phyloP scores from a whole-genome alignment of 805 yeast species.

The Torulaspora delbrueckii region DNA sequence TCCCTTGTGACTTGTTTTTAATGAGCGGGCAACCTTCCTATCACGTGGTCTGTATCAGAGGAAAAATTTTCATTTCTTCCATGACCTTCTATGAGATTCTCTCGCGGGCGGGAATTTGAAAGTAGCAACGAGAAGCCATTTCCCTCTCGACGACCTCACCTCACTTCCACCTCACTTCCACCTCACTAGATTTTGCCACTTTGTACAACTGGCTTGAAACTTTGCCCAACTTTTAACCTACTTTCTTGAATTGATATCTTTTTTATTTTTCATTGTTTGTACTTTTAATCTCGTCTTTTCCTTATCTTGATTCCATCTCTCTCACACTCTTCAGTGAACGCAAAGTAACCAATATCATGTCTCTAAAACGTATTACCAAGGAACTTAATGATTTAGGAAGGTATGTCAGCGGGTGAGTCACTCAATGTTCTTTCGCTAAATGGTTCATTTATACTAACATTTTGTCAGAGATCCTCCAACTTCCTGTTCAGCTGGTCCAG shows the following conservation, averaged over 20 bases:
- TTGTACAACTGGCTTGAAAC: background rate
- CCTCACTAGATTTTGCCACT: slow-evolving; percentile 3
- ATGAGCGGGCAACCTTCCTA: no score
- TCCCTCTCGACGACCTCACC: background rate
- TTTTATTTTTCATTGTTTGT: background rate
- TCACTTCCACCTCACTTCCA: background rate
- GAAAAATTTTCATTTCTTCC: background rate
- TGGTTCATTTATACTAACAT: slow-evolving; percentile 14
- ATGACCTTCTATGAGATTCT: background rate
- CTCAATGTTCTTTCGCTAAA: background rate
- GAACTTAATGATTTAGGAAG: slow-evolving; percentile 93
- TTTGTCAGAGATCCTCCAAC: slow-evolving; percentile 90
- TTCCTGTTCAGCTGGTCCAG: slow-evolving; percentile 98
- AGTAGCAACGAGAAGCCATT: background rate
- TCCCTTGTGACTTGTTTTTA: background rate
- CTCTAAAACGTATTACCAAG: slow-evolving; percentile 91
- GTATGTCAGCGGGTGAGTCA: slow-evolving; percentile 44
- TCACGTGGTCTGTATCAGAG: background rate
- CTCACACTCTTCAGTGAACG: background rate
- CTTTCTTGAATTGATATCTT: background rate
- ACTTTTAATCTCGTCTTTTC: background rate
- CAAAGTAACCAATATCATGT: slow-evolving; percentile 45
- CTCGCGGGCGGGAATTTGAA: background rate
- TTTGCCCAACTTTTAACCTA: background rate
- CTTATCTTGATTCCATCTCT: background rate